Base-by-base conservation (phyloP, 2,329 filamentous ascomycete genomes). In the Keithomyces neogunnii region DNA sequence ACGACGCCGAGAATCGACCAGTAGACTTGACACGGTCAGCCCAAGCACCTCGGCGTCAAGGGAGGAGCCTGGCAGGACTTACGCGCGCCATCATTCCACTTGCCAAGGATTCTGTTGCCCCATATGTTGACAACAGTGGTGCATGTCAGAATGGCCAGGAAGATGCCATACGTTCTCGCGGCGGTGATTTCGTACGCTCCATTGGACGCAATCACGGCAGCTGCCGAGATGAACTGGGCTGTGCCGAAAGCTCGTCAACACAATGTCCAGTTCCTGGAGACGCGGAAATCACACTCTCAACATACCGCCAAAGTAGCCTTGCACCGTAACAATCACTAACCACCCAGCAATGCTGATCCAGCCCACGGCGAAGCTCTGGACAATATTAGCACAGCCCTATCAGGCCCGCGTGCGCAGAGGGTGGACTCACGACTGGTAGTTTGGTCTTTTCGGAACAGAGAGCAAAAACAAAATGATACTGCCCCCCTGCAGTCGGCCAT, bases 291-390 rank as follows among this genome's bases (percentile, higher is more conserved):
- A 26, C 6, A 2, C 1, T 28, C 5, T 28, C n/a, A 10, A 49
- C 59, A 39, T 55, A 70, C 71, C 69, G 35, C 62, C 69, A 52
- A 74, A 73, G 57, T 70, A 73, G 0, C 64, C 69, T 50, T 72
- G 68, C 0, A 69, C 69, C 0, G 71, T 74, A 11, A 73, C 68
- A 0, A 74, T 60, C 3, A 67, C 71, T 0, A 75, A 60, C 73
- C 73, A 75, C 2, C 72, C 72, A 5, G 64, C 64, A n/a, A 74
- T 74, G 32, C 68, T 73, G 10, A 68, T 68, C 72, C 71, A 73
- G 0, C 71, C 71, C 8, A 70, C 67, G 49, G 64, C 66, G 50
- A 74, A 74, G 54, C 69, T 72, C 66, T 73, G 39, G 8, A 4
- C n/a, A 10, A 13, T 2, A 8, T n/a, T 1, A 10, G 5, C 0